Base-by-base conservation (phyloP, 805 yeast genomes). In the Priceomyces castillae region DNA sequence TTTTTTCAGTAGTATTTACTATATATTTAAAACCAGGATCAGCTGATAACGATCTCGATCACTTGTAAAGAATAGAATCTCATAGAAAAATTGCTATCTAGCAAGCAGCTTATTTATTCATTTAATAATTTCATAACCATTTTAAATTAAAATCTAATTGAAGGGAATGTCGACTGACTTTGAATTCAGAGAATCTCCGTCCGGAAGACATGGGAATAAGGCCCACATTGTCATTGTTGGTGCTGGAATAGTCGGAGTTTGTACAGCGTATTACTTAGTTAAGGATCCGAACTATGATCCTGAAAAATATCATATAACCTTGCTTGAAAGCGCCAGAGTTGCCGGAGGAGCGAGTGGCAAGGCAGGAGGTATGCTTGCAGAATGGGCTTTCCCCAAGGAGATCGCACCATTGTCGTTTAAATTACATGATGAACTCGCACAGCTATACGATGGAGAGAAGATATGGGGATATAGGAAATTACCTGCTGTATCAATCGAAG, bases 291-390 rank as follows among this genome's bases (percentile, higher is more conserved):
- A 77, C 43, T 92, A 82, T 62, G 84, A 85, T 54, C 80, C 86
- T 0, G 69, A 72, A 25, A 82, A 79, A 44, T 82, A 87, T 58
- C 90, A 87, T 56, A 86, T 92, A 50, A 86, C 96, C 5, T 77
- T 92, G 15, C 60, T 94, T 11, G 99, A 92, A 63, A 82, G 92
- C 41, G 88, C 87, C 49, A 74, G 96, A 55, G 95, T 95, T 4
- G 99, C 98, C 0, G 95, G 97, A 41, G 98, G 97, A 38, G 98
- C 99, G 15, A 80, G 89, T 34, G 99, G 99, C 43, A 94, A 92
- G 57, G 98, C 99, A 5, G 99, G 98, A 36, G 99, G 99, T 0
- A 72, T 92, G 39, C 67, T 92, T 40, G 97, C 98, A 1, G 76
- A 86, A 17, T 90, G 97, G 95, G 98, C 98, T 0, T 94, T 94